Conservation (phyloP, 2,329 filamentous ascomycete genomes). For the Colletotrichum musicola region DNA sequence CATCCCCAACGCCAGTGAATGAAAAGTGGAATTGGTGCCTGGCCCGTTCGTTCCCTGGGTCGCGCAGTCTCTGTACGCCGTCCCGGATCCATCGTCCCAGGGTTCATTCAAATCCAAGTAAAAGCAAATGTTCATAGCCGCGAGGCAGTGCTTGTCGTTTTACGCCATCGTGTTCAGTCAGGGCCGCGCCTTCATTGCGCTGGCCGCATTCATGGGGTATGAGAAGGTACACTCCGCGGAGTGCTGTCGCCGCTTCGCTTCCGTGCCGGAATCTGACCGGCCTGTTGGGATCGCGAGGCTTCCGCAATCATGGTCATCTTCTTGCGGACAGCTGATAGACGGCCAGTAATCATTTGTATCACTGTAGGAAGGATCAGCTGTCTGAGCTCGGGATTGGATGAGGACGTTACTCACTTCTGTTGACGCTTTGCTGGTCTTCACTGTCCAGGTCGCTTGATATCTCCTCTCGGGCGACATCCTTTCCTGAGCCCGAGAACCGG, state of each 20-base stretch:
- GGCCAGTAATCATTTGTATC: constrained; percentile 72
- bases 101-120: not conserved
- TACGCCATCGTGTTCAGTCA: not conserved
- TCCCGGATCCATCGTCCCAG: not conserved
- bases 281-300: constrained; percentile 63
- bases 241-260: constrained; percentile 69
- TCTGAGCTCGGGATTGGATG: not conserved
- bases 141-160: constrained; percentile 18
- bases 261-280: constrained; percentile 56
- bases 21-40: constrained; percentile 9
- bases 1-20: constrained; percentile 33
- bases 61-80: not conserved
- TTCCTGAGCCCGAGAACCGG: constrained; percentile 53
- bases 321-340: constrained; percentile 68
- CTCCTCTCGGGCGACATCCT: constrained; percentile 57
- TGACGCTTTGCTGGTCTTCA: constrained; percentile 79
- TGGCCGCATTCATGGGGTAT: constrained; percentile 51
- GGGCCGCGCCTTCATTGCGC: not conserved
- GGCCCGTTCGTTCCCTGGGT: constrained; percentile 2
- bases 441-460: constrained; percentile 66
- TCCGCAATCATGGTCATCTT: constrained; percentile 73
- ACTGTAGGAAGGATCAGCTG: constrained; percentile 56
- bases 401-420: constrained; percentile 71
- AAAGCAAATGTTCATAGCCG: constrained; percentile 30
- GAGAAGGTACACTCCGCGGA: constrained; percentile 65